Base-by-base conservation (phyloP, 805 yeast species). In the Wickerhamiella domercqiae region DNA sequence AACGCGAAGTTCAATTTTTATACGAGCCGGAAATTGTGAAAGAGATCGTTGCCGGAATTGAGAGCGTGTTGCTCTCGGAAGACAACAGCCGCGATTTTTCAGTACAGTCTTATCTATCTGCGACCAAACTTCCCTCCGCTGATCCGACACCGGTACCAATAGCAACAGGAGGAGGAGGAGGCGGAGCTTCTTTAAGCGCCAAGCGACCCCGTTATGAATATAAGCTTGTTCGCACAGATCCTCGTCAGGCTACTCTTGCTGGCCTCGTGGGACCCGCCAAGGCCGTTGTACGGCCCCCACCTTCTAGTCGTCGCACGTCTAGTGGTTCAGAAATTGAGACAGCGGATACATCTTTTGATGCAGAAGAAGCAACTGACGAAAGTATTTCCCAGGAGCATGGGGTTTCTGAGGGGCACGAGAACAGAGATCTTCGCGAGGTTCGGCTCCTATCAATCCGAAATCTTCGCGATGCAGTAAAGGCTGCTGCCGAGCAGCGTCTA, bases 21-120 rank as follows among this genome's bases (percentile, higher is more conserved):
- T 57, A 73, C 53, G 96, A 90, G 49, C 90, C 78, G 32, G 96
- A 86, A 51, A 83, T 90, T 16, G 68, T 81, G 7, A 83, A 75
- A 29, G 47, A 51, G 25, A 63, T 86, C 2, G 64, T 76, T 22
- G 54, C 56, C 0, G 47, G 55, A 4, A 51, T 84, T 1, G 75
- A 73, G 39, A 60, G 55, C 3, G 52, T 60, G 2, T 61, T 90
- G 21, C 59, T 71, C 2, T 60, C 61, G 3, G 64, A 73, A 5
- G 94, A 83, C 46, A 62, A 73, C 0, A 68, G 83, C 2, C 65
- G 96, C 30, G 66, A 70, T 2, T 86, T 74, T 53, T 64, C 71
- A 35, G 67, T 83, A 0, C 90, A 80, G 37, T 46, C 52, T 1
- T 39, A 41, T 21, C 40, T 47, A 9, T 16, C 45, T 6, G 21